These are phyloP conservation scores for Pythium oligandrum DNA, from an alignment of 352 stramenopile species.

Conservation along the genomic window DNA sequence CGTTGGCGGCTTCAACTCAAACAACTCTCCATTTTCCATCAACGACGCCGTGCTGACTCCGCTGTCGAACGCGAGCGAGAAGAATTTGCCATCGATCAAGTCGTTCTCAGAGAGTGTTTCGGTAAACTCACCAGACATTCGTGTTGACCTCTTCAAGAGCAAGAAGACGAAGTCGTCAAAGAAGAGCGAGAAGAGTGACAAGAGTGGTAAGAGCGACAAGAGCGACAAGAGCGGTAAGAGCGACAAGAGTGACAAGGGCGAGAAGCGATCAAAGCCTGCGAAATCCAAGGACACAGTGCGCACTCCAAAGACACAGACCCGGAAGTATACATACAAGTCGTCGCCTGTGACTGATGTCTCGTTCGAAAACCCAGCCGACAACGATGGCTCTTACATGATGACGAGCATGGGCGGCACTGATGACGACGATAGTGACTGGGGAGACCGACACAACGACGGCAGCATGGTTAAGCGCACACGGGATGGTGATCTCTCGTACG, in stretches of 20 bases:
- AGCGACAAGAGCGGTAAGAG: constrained; percentile 9
- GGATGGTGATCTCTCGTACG: constrained; percentile 26
- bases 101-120: constrained; percentile 50
- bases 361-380: constrained; percentile 44
- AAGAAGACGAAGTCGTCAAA: constrained; percentile 6
- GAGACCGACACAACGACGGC: constrained; percentile 17
- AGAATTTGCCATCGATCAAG: constrained; percentile 48
- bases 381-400: constrained; percentile 52
- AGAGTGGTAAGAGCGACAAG: constrained; percentile 8
- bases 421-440: constrained; percentile 49
- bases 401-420: constrained; percentile 40
- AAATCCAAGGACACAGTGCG: constrained; percentile 20
- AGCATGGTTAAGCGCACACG: constrained; percentile 13
- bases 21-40: constrained; percentile 50
- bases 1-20: constrained; percentile 24
- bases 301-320: constrained; percentile 24
- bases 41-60: constrained; percentile 58
- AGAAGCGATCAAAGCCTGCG: constrained; percentile 21
- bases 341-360: constrained; percentile 39
- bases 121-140: constrained; percentile 38
- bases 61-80: constrained; percentile 66
- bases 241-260: constrained; percentile 25
- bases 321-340: constrained; percentile 50
- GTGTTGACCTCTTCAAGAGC: constrained; percentile 43
- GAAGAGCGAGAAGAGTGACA: constrained; percentile 6